Percentiles rank a stretch among this genome's conserved stretches.
These are phyloP conservation scores for Emmonsia crescens DNA, from an alignment of 2,329 filamentous ascomycete genomes.

Conservation along the genomic window DNA sequence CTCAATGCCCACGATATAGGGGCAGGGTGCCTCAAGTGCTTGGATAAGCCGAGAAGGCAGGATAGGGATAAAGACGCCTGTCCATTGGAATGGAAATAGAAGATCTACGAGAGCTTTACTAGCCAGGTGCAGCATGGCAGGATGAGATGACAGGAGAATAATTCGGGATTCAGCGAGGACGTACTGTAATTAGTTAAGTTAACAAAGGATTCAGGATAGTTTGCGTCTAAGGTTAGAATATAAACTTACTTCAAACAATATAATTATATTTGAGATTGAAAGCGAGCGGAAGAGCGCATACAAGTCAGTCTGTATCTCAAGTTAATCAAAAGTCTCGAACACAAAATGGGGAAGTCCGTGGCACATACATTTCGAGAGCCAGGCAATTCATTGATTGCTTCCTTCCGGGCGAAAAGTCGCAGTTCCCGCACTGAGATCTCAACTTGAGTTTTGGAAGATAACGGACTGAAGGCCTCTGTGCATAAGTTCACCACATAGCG, in stretches of 20 bases:
- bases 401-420: slow-evolving; percentile 82
- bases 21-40: slow-evolving; percentile 86
- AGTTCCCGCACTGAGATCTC: slow-evolving; percentile 84
- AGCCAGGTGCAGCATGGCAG: slow-evolving; percentile 88
- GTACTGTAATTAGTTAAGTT: slow-evolving; percentile 39
- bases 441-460: slow-evolving; percentile 90
- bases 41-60: slow-evolving; percentile 79
- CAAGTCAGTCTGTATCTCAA: slow-evolving; percentile 53
- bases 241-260: slow-evolving; percentile 59
- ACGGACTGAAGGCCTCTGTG: slow-evolving; percentile 83
- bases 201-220: background rate
- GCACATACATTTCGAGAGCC: slow-evolving; percentile 59
- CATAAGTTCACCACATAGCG: slow-evolving; percentile 95
- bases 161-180: slow-evolving; percentile 87
- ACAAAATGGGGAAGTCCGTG: background rate
- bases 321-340: background rate
- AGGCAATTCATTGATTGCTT: slow-evolving; percentile 84
- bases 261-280: slow-evolving; percentile 83
- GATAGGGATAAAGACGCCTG: slow-evolving; percentile 86
- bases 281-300: slow-evolving; percentile 86
- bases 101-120: slow-evolving; percentile 77
- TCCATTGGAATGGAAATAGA: slow-evolving; percentile 85
- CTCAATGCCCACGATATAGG: slow-evolving; percentile 94
- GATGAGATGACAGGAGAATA: slow-evolving; percentile 90
- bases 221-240: background rate